Evolutionary conservation across 2,329 filamentous ascomycete genomes (phyloP), one percentile per base, ranked within the genome.

Genomic region (Blumeria hordei): DNA sequence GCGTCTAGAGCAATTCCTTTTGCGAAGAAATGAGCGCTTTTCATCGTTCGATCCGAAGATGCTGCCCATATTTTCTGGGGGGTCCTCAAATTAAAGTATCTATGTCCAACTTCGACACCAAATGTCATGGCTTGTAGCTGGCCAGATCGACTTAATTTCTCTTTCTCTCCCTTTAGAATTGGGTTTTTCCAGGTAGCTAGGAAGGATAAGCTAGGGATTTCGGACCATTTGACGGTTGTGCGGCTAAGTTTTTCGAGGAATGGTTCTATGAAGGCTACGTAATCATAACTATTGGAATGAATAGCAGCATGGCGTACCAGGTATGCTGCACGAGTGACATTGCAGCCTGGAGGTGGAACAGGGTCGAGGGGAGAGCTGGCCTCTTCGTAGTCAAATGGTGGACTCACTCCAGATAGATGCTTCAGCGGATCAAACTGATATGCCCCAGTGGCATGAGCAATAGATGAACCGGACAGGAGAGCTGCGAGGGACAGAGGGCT

Each of bases 251-350:
- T 76, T 57, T 71, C 61, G 4, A 70, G 67, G 59, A 74, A 74
- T 0, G 72, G 71, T 59, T 72, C 69, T 33, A 74, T 70, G 61
- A 72, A 74, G 36, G 66, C 63, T 60, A 74, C 72, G 59, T 70
- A 74, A 58, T 74, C 72, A 60, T 73, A 74, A 56, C 73, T 70
- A 56, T 74, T 74, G 39, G 70, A 70, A 57, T 71, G 72, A 58
- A 74, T 74, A 37, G 72, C 71, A 1, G 71, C 71, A 62, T 74
- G 72, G 10, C 72, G 68, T 18, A 73, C 66, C 6, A 74, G 68
- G 58, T 73, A 73, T 6, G 72, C 68, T 9, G 70, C 71, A 53
- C 69, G 64, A 9, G 69, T 72, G 32, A 74, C 70, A 59, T 72
- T 70, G 66, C 72, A 74, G 55, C 72, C 72, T 63, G 72, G 70